phyloP scores from a whole-genome alignment of 1,284 basidiomycete species.

The Cronartium quercuum region DNA sequence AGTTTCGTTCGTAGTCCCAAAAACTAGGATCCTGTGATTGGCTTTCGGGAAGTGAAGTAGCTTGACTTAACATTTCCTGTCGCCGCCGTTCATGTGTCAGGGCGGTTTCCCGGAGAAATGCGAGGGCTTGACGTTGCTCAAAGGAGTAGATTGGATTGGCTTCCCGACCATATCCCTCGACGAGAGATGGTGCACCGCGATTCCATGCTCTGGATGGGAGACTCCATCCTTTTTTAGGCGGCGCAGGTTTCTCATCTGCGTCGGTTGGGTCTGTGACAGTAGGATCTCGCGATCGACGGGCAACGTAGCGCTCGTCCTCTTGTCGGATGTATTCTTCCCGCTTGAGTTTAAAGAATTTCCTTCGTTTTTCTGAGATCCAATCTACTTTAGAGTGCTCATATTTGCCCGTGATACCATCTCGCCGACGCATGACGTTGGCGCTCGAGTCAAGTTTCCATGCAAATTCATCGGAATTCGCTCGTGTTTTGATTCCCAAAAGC shows the following conservation, averaged over 20 bases:
- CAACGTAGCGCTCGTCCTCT: constrained; percentile 17
- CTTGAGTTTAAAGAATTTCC: constrained; percentile 24
- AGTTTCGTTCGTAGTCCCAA: constrained; percentile 37
- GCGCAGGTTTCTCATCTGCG: background rate
- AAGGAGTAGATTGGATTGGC: constrained; percentile 9
- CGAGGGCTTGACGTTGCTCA: constrained; percentile 23
- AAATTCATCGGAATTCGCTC: constrained; percentile 27
- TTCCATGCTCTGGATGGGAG: constrained; percentile 25
- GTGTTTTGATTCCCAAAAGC: constrained; percentile 26
- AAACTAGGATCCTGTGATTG: constrained; percentile 20
- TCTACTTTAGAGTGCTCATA: constrained; percentile 34
- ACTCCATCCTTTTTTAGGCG: constrained; percentile 26
- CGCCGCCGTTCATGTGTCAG: constrained; percentile 32
- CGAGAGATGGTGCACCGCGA: constrained; percentile 27
- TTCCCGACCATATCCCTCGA: constrained; percentile 33
- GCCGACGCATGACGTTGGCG: constrained; percentile 24
- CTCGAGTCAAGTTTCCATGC: constrained; percentile 34
- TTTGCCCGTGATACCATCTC: constrained; percentile 36
- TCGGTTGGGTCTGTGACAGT: constrained; percentile 15
- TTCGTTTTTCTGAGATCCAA: constrained; percentile 22
- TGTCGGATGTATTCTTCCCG: constrained; percentile 6
- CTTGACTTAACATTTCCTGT: constrained; percentile 13
- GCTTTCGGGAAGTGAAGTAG: background rate
- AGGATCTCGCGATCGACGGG: constrained; percentile 8
- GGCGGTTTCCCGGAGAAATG: constrained; percentile 14